Conservation (phyloP, 2,329 filamentous ascomycete species). For the Albifimbria verrucaria region DNA sequence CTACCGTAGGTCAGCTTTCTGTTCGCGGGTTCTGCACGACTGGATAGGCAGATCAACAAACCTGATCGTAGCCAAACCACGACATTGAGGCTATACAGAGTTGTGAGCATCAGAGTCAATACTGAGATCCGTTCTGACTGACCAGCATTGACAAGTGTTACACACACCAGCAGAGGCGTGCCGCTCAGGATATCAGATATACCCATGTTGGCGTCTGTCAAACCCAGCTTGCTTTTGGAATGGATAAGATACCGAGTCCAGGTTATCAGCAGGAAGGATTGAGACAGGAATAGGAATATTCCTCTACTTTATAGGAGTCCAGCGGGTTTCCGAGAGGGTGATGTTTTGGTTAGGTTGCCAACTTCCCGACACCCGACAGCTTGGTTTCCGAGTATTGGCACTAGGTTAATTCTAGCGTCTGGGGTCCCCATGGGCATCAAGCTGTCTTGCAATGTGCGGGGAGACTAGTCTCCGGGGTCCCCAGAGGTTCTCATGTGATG, state of each 20-base stretch:
- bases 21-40: too few species aligned
- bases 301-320: too few species aligned
- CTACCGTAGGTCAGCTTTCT: too few species aligned
- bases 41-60: not conserved
- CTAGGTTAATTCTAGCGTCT: not conserved
- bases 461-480: not conserved
- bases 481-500: too few species aligned
- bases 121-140: not conserved
- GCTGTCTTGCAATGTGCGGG: not conserved
- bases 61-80: slow-evolving; percentile 34
- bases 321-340: too few species aligned
- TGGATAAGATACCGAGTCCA: slow-evolving; percentile 7
- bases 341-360: not conserved
- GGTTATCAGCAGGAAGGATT: slow-evolving; percentile 6
- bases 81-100: slow-evolving; percentile 18
- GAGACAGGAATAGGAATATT: slow-evolving; percentile 8
- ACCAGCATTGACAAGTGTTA: slow-evolving; percentile 24
- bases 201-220: slow-evolving; percentile 3
- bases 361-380: not conserved
- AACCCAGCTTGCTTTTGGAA: too few species aligned
- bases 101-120: not conserved
- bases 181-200: slow-evolving; percentile 16
- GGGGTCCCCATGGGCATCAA: slow-evolving; percentile 7
- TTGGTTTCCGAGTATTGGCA: not conserved
- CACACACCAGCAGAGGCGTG: slow-evolving; percentile 16